Evolutionary conservation across 108 stramenopile genomes (phyloP).

Genomic region (Pseudonitzschia delicatissima): DNA sequence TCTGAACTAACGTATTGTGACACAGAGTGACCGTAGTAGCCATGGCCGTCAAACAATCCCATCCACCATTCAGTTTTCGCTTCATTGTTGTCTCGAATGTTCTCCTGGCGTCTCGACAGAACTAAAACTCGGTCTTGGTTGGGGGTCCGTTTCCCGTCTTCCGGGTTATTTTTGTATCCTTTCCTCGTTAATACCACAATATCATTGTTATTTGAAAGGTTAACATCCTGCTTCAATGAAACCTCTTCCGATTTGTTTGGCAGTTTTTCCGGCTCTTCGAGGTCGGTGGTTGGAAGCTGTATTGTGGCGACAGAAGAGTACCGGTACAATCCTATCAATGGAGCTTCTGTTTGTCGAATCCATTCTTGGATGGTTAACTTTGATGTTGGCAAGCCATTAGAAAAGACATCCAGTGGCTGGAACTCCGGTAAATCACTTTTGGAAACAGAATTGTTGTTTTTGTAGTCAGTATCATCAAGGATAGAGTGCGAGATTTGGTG

Average conservation of each 20-base stretch:
- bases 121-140: slow-evolving; percentile 76
- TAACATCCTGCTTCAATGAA: neutral
- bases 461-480: neutral
- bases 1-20: slow-evolving; percentile 47
- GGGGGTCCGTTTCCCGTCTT: slow-evolving; percentile 14
- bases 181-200: slow-evolving; percentile 14
- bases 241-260: neutral
- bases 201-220: neutral
- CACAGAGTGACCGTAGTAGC: slow-evolving; percentile 47
- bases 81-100: neutral
- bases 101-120: slow-evolving; percentile 25
- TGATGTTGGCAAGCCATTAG: neutral
- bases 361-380: slow-evolving; percentile 2
- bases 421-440: neutral
- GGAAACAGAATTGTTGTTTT: neutral
- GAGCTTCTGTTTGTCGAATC: neutral
- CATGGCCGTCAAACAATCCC: slow-evolving; percentile 82
- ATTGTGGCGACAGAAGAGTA: neutral
- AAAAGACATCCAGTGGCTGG: neutral
- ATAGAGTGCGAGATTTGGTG: neutral
- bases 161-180: slow-evolving; percentile 11
- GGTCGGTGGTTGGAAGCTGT: slow-evolving; percentile 13
- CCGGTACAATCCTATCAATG: slow-evolving; percentile 6
- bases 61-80: slow-evolving; percentile 44
- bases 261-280: slow-evolving; percentile 3